Evolutionary conservation across 352 stramenopile genomes (phyloP).

Genomic region (Phytophthora idaei): DNA sequence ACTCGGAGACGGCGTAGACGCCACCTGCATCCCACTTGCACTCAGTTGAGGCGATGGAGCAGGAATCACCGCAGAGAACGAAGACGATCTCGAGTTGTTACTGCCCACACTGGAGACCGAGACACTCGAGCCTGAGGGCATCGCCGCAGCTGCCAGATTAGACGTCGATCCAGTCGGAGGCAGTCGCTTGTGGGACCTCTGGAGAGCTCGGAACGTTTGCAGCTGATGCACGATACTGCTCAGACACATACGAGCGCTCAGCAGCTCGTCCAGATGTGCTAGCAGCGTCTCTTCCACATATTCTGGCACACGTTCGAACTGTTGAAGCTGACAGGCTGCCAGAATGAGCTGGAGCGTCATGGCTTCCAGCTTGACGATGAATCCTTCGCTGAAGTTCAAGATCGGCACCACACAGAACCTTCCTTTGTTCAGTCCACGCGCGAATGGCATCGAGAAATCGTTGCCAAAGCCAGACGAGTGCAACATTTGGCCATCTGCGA

Average conservation of each 20-base stretch:
- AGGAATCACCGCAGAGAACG: conserved; percentile 40
- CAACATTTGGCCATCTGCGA: conserved; percentile 34
- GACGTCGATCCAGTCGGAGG: conserved; percentile 39
- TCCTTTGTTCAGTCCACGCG: conserved; percentile 32
- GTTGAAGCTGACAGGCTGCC: conserved; percentile 76
- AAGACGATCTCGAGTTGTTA: conserved; percentile 48
- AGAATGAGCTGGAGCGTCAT: conserved; percentile 78
- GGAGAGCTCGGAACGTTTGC: conserved; percentile 64
- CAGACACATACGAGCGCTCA: conserved; percentile 77
- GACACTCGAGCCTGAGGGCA: conserved; percentile 35
- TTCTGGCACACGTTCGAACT: conserved; percentile 75
- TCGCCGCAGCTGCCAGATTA: conserved; percentile 24
- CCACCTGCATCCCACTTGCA: conserved; percentile 37
- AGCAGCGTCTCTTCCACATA: conserved; percentile 75
- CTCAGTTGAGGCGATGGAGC: conserved; percentile 37
- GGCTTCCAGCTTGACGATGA: conserved; percentile 69
- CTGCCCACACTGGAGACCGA: conserved; percentile 40
- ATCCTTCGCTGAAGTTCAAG: conserved; percentile 81
- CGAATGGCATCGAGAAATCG: conserved; percentile 36
- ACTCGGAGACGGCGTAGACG: conserved; percentile 35
- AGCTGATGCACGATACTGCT: conserved; percentile 79
- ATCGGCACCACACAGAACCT: conserved; percentile 80
- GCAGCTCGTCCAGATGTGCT: conserved; percentile 72
- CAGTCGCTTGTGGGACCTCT: conserved; percentile 47
- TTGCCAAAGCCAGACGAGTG: conserved; percentile 38